Evolutionary conservation across 305 asterid species (phyloP).

Genomic region (Fraxinus angustifolia): DNA sequence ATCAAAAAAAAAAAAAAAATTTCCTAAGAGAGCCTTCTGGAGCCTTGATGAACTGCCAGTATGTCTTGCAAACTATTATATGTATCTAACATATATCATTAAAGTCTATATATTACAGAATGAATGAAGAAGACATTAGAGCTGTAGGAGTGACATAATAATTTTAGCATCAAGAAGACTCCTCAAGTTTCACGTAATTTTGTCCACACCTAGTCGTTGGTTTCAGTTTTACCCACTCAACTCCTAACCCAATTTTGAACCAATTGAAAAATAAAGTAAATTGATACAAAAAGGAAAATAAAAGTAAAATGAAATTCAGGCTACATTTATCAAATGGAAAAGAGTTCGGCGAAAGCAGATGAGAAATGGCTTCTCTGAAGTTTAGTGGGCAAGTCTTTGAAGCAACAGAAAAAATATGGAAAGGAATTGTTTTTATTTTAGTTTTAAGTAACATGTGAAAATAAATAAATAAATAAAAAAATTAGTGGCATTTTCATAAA

Average conservation of each 20-base stretch:
- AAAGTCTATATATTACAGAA: background rate
- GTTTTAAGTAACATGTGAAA: background rate
- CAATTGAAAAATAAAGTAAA: background rate
- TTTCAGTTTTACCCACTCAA: background rate
- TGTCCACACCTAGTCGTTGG: background rate
- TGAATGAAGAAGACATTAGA: background rate
- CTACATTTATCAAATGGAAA: background rate
- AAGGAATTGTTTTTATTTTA: background rate
- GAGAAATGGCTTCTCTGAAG: background rate
- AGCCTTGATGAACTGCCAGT: constrained; percentile 72
- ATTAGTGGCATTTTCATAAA: background rate
- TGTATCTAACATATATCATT: background rate
- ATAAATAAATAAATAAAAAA: background rate
- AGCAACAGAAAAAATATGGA: background rate
- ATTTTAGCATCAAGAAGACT: background rate
- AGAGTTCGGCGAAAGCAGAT: background rate
- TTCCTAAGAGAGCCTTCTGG: constrained; percentile 72
- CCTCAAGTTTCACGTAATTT: background rate
- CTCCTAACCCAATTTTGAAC: background rate
- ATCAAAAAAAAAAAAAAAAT: too few species aligned
- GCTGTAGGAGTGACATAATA: background rate
- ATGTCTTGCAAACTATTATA: background rate
- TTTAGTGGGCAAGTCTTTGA: background rate
- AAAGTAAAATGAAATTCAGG: background rate
- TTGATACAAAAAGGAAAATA: background rate